phyloP scores from a whole-genome alignment of 371 early-diverging fungal genomes.

The Mortierella sp. region DNA sequence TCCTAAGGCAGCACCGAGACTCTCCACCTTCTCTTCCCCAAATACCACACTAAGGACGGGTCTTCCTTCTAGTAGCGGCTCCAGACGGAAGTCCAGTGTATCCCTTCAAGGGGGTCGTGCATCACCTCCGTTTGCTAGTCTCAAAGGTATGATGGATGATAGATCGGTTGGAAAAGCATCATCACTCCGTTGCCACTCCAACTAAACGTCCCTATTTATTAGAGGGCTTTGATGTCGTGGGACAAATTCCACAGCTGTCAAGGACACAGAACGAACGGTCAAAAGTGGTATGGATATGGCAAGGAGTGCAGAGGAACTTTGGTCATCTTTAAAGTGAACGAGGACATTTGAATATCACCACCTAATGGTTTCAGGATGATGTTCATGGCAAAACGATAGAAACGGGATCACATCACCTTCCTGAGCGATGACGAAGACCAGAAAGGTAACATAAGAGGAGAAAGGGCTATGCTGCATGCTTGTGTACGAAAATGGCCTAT shows the following conservation, averaged over 20 bases:
- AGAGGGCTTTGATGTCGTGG: conserved; percentile 24
- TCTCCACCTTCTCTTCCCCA: conserved; percentile 10
- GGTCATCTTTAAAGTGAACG: no score
- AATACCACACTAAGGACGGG: conserved; percentile 30
- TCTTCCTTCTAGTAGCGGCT: conserved; percentile 7
- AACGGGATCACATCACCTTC: conserved; percentile 2
- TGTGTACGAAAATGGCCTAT: no score
- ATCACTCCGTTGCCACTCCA: not conserved
- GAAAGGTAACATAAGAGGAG: conserved; percentile 6
- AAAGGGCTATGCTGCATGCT: not conserved
- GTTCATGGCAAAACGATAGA: conserved; percentile 5
- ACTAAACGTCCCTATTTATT: not conserved
- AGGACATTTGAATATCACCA: not conserved
- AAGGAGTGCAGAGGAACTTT: not conserved
- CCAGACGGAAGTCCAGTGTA: conserved; percentile 14
- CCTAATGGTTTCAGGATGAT: not conserved
- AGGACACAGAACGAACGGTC: conserved; percentile 3
- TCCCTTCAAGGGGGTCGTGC: conserved; percentile 9
- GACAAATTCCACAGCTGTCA: conserved; percentile 1
- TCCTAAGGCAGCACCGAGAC: conserved; percentile 17
- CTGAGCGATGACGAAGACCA: conserved; percentile 27
- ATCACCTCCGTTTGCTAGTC: conserved; percentile 1
- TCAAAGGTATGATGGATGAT: conserved; percentile 1
- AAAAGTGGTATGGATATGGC: conserved; percentile 11
- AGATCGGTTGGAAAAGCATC: no score